Evolutionary conservation across 2,329 filamentous ascomycete species (phyloP).

Genomic region (Fusarium proliferatum): DNA sequence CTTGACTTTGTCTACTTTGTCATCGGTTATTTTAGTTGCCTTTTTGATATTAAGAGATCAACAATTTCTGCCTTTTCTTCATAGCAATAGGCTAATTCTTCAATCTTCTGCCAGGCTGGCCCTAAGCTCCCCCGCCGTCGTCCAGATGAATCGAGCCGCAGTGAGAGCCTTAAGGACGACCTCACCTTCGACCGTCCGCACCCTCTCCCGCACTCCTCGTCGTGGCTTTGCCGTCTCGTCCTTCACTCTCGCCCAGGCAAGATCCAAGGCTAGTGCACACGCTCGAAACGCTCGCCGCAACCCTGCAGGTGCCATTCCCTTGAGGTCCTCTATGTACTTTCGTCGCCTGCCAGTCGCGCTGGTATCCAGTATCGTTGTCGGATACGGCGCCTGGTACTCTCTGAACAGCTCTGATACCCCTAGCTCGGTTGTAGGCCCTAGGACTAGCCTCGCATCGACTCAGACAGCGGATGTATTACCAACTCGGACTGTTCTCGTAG

Average conservation of each 20-base stretch:
- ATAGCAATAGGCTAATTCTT: background rate
- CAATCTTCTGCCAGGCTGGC: slow-evolving; percentile 13
- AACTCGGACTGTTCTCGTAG: slow-evolving; percentile 79
- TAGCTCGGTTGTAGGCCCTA: slow-evolving; percentile 48
- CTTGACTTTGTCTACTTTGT: slow-evolving; percentile 13
- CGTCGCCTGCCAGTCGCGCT: slow-evolving; percentile 75
- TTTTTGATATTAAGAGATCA: background rate
- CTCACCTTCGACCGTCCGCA: slow-evolving; percentile 71
- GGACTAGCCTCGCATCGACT: slow-evolving; percentile 57
- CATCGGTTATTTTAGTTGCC: background rate
- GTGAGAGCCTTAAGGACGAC: slow-evolving; percentile 75
- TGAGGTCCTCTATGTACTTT: slow-evolving; percentile 80
- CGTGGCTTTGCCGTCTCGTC: slow-evolving; percentile 58
- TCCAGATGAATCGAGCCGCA: slow-evolving; percentile 79
- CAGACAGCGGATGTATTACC: slow-evolving; percentile 55
- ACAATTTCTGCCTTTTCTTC: background rate
- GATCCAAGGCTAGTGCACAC: slow-evolving; percentile 61
- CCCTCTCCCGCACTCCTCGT: slow-evolving; percentile 62
- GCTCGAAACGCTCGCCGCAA: slow-evolving; percentile 53
- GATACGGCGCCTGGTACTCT: slow-evolving; percentile 81
- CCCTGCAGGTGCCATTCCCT: slow-evolving; percentile 53
- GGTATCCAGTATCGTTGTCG: slow-evolving; percentile 74
- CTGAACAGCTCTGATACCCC: slow-evolving; percentile 62
- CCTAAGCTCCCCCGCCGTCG: slow-evolving; percentile 25
- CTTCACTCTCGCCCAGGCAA: slow-evolving; percentile 68